Percentiles rank a stretch among this genome's conserved stretches.
Conservation (phyloP, 352 stramenopile genomes). For the Globisporangium mamillatum region DNA sequence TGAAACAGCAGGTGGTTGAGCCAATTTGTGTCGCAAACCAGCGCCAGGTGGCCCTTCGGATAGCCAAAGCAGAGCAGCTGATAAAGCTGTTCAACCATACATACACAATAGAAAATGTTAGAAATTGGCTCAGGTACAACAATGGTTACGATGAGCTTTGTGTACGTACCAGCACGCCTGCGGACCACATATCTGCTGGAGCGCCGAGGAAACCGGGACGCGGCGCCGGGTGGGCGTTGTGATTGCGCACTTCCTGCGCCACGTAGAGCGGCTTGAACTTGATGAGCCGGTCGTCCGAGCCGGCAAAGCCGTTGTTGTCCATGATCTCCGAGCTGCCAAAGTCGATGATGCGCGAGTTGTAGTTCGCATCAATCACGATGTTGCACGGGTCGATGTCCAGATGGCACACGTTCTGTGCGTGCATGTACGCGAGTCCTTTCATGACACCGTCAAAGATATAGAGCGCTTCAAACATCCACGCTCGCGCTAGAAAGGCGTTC, state of each 20-base stretch:
- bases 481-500: slow-evolving; percentile 57
- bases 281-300: slow-evolving; percentile 48
- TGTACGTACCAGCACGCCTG: slow-evolving; percentile 44
- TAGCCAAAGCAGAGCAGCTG: slow-evolving; percentile 82
- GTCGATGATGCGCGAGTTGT: slow-evolving; percentile 66
- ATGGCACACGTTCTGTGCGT: slow-evolving; percentile 74
- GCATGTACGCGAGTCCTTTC: slow-evolving; percentile 73
- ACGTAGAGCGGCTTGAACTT: slow-evolving; percentile 84
- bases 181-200: slow-evolving; percentile 77
- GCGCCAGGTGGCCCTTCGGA: slow-evolving; percentile 68
- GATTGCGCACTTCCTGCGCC: slow-evolving; percentile 57
- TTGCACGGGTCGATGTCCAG: slow-evolving; percentile 81
- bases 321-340: slow-evolving; percentile 83
- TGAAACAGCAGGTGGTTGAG: slow-evolving; percentile 63
- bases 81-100: slow-evolving; percentile 33
- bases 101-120: not conserved
- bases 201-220: slow-evolving; percentile 65
- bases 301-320: slow-evolving; percentile 57
- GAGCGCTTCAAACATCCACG: slow-evolving; percentile 69
- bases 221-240: slow-evolving; percentile 56
- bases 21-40: slow-evolving; percentile 79
- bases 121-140: not conserved
- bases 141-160: not conserved
- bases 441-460: slow-evolving; percentile 67
- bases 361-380: slow-evolving; percentile 58